Base-by-base conservation (phyloP, 1,284 basidiomycete genomes). In the Microbotryomycetes sp. region DNA sequence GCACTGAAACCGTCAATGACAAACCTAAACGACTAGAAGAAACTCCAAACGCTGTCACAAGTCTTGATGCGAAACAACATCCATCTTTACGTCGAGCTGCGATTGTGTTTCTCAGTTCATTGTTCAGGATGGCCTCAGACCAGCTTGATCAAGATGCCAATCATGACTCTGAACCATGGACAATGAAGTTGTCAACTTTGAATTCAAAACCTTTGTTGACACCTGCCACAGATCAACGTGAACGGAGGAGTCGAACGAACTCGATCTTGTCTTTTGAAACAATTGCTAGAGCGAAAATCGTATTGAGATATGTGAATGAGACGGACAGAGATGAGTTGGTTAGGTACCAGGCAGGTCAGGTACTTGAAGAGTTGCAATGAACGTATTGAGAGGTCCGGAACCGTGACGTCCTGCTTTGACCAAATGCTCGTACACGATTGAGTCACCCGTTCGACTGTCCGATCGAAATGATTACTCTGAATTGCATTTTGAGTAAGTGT, bases 31-130 rank as follows among this genome's bases (percentile, higher is more conserved):
- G 60, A 16, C 63, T 59, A 55, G 61, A 49, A 42, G 59, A 72
- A 84, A 85, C 75, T 74, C 74, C 29, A 77, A 60, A 83, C 36
- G 86, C 84, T 15, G 82, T 80, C 12, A 80, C 79, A 2, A n/a
- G 14, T 0, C 77, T 77, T 7, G 79, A 86, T 71, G 71, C 85
- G 0, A 89, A 85, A 71, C 36, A 19, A 42, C 81, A 89, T 50
- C 88, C 92, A 0, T 82, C 88, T 0, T 78, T 94, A 6, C 83
- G 91, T 31, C 84, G 92, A 36, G 85, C 89, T 1, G 89, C 88
- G 0, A 73, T 93, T 32, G 84, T 90, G 69, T 86, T 93, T 73
- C 79, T 93, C 42, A 80, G 83, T 1, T 74, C 85, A 23, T 78
- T 91, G 42, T 74, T 88, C 6, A 52, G 68, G 1, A 66, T 65